Percentiles rank a stretch among this genome's conserved stretches.
Evolutionary conservation across 495 filamentous ascomycete genomes (phyloP).

Genomic region (Lichenothelia convexa): DNA sequence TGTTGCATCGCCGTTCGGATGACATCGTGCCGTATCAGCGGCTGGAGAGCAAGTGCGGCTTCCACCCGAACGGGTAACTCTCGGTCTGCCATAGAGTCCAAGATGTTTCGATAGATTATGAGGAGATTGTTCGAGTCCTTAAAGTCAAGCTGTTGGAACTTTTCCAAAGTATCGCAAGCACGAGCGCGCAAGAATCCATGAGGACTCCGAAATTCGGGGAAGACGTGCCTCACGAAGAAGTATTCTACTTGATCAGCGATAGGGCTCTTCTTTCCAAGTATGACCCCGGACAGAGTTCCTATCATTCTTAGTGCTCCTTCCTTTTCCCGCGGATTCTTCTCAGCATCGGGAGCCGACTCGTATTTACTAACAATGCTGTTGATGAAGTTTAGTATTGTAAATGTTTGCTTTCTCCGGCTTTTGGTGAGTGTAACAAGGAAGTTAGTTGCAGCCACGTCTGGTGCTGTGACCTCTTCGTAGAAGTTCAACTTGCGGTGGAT

Average conservation of each 20-base stretch:
- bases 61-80: conserved; percentile 86
- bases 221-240: conserved; percentile 94
- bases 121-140: conserved; percentile 87
- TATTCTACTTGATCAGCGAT: conserved; percentile 98
- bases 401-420: conserved; percentile 85
- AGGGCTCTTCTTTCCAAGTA: conserved; percentile 92
- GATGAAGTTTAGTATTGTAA: conserved; percentile 80
- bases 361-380: conserved; percentile 84
- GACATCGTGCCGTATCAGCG: conserved; percentile 83
- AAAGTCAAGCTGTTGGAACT: conserved; percentile 92
- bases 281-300: conserved; percentile 80
- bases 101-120: conserved; percentile 86
- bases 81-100: conserved; percentile 88
- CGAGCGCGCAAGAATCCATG: conserved; percentile 89
- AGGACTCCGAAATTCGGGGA: conserved; percentile 87
- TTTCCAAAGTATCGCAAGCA: conserved; percentile 92
- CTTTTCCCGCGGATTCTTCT: conserved; percentile 87
- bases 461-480: conserved; percentile 90
- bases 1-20: conserved; percentile 90
- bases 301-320: conserved; percentile 96
- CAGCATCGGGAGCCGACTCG: conserved; percentile 61
- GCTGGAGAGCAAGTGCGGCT: conserved; percentile 84
- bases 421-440: conserved; percentile 92
- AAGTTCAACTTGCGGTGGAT: conserved; percentile 93
- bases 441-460: conserved; percentile 91